These are phyloP conservation scores for Xerocomellus amylosporus DNA, from an alignment of 768 basidiomycete species.

Conservation along the genomic window DNA sequence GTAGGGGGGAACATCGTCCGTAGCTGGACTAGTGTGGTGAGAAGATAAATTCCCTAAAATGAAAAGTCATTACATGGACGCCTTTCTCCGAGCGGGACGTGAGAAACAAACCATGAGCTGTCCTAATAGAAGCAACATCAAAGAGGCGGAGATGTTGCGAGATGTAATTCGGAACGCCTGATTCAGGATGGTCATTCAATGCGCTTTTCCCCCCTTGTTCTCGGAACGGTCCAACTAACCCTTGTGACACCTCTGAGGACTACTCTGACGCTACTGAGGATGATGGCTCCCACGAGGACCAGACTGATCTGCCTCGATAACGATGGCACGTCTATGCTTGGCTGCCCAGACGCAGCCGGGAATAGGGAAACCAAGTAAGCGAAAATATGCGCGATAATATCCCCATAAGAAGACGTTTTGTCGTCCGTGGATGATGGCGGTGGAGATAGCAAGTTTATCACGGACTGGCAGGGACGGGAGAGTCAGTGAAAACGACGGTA, in stretches of 20 bases:
- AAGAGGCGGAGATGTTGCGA: slow-evolving; percentile 65
- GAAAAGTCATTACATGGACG: neutral
- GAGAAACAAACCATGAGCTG: slow-evolving; percentile 69
- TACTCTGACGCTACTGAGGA: slow-evolving; percentile 65
- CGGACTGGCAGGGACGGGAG: slow-evolving; percentile 24
- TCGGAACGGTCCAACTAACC: slow-evolving; percentile 33
- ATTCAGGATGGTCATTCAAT: neutral
- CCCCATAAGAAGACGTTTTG: slow-evolving; percentile 43
- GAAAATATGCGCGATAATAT: slow-evolving; percentile 41
- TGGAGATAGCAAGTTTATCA: slow-evolving; percentile 34
- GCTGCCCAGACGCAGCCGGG: slow-evolving; percentile 31
- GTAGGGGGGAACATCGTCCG: slow-evolving; percentile 74
- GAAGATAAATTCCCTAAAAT: slow-evolving; percentile 72
- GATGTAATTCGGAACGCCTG: slow-evolving; percentile 65
- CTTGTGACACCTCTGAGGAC: slow-evolving; percentile 68
- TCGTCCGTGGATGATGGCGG: slow-evolving; percentile 33
- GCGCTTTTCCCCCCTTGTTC: neutral
- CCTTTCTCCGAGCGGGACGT: slow-evolving; percentile 5
- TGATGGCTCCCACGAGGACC: slow-evolving; percentile 70
- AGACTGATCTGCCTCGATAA: slow-evolving; percentile 60
- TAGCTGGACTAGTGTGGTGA: slow-evolving; percentile 79
- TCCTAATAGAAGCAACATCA: slow-evolving; percentile 74
- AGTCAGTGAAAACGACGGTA: slow-evolving; percentile 15
- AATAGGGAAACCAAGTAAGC: slow-evolving; percentile 40
- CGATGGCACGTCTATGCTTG: slow-evolving; percentile 36